Percentiles rank a stretch among this genome's conserved stretches.
phyloP scores from a whole-genome alignment of 1,284 basidiomycete genomes.

The Entoloma clypeatum region DNA sequence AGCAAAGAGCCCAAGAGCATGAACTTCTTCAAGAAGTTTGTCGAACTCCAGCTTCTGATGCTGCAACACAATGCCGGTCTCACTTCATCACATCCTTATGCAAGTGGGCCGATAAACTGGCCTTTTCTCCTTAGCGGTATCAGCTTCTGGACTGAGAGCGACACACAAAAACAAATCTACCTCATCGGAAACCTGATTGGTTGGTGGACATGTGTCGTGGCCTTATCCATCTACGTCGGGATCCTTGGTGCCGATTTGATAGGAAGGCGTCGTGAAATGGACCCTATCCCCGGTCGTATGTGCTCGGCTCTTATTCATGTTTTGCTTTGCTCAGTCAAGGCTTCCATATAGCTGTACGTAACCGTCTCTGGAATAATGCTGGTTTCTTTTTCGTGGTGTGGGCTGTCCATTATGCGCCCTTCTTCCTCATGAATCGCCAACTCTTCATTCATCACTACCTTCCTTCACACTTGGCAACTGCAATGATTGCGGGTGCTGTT shows the following conservation, averaged over 20 bases:
- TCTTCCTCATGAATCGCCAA: slow-evolving; percentile 97
- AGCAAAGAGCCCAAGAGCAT: slow-evolving; percentile 73
- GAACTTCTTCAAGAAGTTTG: slow-evolving; percentile 94
- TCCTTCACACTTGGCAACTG: slow-evolving; percentile 89
- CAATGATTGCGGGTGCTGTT: slow-evolving; percentile 87
- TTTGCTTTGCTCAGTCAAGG: slow-evolving; percentile 8
- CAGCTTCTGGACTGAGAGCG: slow-evolving; percentile 94
- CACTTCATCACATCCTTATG: slow-evolving; percentile 94
- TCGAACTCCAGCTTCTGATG: slow-evolving; percentile 93
- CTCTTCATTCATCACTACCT: slow-evolving; percentile 98
- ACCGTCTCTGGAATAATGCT: slow-evolving; percentile 90
- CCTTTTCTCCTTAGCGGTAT: slow-evolving; percentile 95
- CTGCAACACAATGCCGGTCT: slow-evolving; percentile 96
- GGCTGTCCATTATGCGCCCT: slow-evolving; percentile 95
- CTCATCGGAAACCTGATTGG: slow-evolving; percentile 91
- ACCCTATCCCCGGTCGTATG: slow-evolving; percentile 85
- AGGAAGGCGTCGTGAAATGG: slow-evolving; percentile 79
- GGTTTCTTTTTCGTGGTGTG: slow-evolving; percentile 95
- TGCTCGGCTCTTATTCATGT: slow-evolving; percentile 18
- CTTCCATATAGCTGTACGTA: slow-evolving; percentile 66
- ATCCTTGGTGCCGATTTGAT: slow-evolving; percentile 87
- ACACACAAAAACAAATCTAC: slow-evolving; percentile 89
- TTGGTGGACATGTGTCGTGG: slow-evolving; percentile 92
- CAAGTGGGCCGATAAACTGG: slow-evolving; percentile 94
- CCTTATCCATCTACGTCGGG: slow-evolving; percentile 85